Base-by-base conservation (phyloP, 2,329 filamentous ascomycete species). In the Beauveria sp. region DNA sequence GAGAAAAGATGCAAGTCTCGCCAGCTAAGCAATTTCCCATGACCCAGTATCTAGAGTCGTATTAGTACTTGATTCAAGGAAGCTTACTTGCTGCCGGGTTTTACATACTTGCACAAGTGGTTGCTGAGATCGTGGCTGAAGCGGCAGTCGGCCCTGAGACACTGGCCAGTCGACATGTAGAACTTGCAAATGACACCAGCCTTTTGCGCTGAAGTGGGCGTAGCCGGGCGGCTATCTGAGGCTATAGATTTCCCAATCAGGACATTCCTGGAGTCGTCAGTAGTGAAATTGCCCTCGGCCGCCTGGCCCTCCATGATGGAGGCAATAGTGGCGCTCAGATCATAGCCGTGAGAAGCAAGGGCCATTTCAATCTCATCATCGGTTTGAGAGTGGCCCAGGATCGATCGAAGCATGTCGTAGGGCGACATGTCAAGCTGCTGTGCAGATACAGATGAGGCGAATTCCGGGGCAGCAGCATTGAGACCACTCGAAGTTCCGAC, bases 111-210 rank as follows among this genome's bases (percentile, higher is more conserved):
- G 93, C 95, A 99, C 64, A 99, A 84, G 70, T 97, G 95, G 70
- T 90, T 96, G 71, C 91, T 96, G 50, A 96, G 83, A 73, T 99
- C 93, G 74, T 99, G 95, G 67, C 93, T 96, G 75, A 98, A 99
- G 62, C 93, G 88, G 74, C 95, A 99, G 74, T 99, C 95, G 63
- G 93, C 93, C 63, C 95, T 86, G 58, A 97, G 86, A 73, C 95
- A 99, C 74, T 95, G 90, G n/a, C 95, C 95, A 8, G 90, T 96
- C 10, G 93, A 93, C 65, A 99, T 80, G 80, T 92, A 98, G 74
- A 98, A 99, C 75, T 96, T 96, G 83, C 95, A 99, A 47, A 98
- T 90, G 45, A 97, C 88, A 28, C 91, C 89, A 65, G 89, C 91
- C 73, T 92, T 93, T 67, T 88, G 83, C 70, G 89, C 87, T 26